A percentile compares a stretch with the other conserved stretches of the same genome.
Evolutionary conservation across 371 early-diverging fungal species (phyloP).

Genomic region (Fennellomyces sp.): DNA sequence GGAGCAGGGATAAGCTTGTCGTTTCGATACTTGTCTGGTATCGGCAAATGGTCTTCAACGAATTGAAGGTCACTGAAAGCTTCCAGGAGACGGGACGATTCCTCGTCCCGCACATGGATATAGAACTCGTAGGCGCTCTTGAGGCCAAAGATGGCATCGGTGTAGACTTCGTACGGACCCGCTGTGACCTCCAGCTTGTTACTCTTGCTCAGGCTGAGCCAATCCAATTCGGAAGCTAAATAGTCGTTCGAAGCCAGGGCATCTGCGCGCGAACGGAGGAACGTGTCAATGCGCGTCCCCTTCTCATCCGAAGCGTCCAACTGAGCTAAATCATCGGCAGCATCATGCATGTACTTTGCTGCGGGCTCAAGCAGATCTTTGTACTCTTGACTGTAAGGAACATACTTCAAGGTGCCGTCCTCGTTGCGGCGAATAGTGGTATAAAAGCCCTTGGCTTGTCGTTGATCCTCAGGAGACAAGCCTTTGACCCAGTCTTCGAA

Average conservation of each 20-base stretch:
- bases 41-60: conserved; percentile 74
- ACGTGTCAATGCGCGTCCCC: conserved; percentile 55
- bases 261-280: conserved; percentile 63
- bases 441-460: conserved; percentile 73
- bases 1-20: conserved; percentile 70
- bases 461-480: conserved; percentile 47
- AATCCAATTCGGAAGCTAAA: conserved; percentile 70
- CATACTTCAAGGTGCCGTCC: conserved; percentile 38
- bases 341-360: conserved; percentile 57
- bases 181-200: conserved; percentile 69
- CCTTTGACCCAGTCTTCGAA: conserved; percentile 63
- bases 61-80: conserved; percentile 74
- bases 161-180: conserved; percentile 84
- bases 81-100: conserved; percentile 60
- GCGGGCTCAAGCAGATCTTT: conserved; percentile 65
- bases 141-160: conserved; percentile 68
- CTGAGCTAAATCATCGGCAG: conserved; percentile 59
- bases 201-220: conserved; percentile 69
- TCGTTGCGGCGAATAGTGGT: conserved; percentile 55
- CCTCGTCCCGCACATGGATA: conserved; percentile 77
- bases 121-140: conserved; percentile 78
- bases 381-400: conserved; percentile 68
- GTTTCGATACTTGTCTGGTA: conserved; percentile 76
- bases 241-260: conserved; percentile 72
- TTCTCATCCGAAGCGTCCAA: conserved; percentile 3